Evolutionary conservation across 1,284 basidiomycete genomes (phyloP), one percentile per base, ranked within the genome.

Genomic region (Mycosarcoma maydis): DNA sequence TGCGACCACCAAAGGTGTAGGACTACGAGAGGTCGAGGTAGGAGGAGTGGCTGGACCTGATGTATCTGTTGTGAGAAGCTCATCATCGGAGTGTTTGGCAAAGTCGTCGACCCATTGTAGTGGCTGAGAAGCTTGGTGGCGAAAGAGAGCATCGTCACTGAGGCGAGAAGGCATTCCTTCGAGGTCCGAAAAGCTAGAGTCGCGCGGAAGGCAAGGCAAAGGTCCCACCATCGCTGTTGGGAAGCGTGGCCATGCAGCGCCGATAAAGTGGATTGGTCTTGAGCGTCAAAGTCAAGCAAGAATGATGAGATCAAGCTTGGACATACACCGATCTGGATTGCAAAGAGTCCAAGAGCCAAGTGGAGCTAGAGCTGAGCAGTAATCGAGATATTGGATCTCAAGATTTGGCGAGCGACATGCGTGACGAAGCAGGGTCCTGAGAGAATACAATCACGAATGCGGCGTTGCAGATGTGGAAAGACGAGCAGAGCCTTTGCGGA

Each of bases 101-200:
- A n/a, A n/a, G 20, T 69, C 59, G 23, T 69, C 66, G 6, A 51
- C 59, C 66, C 66, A 69, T 19, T 37, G 50, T 9, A 69, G 20
- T 6, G 61, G 61, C 26, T 65, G 40, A 3, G 54, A 53, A 13
- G 61, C 29, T n/a, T 53, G 54, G 8, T 50, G 43, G 49, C 38
- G 26, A 29, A 65, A 65, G 1, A 54, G 34, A 32, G 23, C 27
- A 32, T 58, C 61, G 47, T 57, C 59, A 45, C 53, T 67, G 24
- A 67, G 33, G 32, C 53, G 48, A 1, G 57, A 57, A 4, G 57
- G 56, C 56, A 67, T 36, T 39, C 48, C 44, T 27, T 47, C 49
- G 20, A 67, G 56, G 44, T 60, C 64, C 32, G 26, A 23, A 24
- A 46, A 57, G 23, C 24, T 48, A 4, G 45, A 37, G 20, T 57